These are phyloP conservation scores for Hypoxylon sp. DNA, from an alignment of 2,329 filamentous ascomycete species.

Conservation along the genomic window DNA sequence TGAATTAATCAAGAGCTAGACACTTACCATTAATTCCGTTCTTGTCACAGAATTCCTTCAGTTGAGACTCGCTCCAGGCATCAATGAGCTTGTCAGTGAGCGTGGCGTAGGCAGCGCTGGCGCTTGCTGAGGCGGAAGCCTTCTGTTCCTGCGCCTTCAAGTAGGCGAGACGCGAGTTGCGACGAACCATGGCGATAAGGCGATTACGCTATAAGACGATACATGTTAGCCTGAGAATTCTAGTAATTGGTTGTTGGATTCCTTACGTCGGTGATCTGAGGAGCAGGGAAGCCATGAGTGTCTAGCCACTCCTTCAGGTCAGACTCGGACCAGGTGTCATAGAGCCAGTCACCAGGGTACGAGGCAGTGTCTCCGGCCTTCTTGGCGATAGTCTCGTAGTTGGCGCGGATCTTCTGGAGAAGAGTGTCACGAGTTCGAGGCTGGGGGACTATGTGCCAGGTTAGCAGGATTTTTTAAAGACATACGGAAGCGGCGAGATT, in stretches of 20 bases:
- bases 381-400: slow-evolving; percentile 83
- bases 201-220: slow-evolving; percentile 74
- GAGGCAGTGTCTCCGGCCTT: slow-evolving; percentile 78
- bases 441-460: slow-evolving; percentile 71
- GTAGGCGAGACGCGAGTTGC: slow-evolving; percentile 86
- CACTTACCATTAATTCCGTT: slow-evolving; percentile 74
- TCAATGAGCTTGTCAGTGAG: slow-evolving; percentile 88
- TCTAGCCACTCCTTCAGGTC: slow-evolving; percentile 96
- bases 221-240: slow-evolving; percentile 36
- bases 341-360: slow-evolving; percentile 98
- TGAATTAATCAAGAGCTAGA: not conserved
- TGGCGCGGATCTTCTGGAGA: slow-evolving; percentile 80
- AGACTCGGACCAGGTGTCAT: slow-evolving; percentile 90
- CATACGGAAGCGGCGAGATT: slow-evolving; percentile 21
- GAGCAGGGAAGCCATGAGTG: slow-evolving; percentile 84
- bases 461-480: slow-evolving; percentile 7
- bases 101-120: slow-evolving; percentile 77
- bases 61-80: slow-evolving; percentile 86
- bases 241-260: not conserved
- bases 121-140: slow-evolving; percentile 71
- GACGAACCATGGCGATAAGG: slow-evolving; percentile 88
- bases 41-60: slow-evolving; percentile 95
- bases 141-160: slow-evolving; percentile 73
- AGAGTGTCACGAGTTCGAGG: slow-evolving; percentile 87
- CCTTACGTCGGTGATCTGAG: slow-evolving; percentile 77